Evolutionary conservation across 2,329 filamentous ascomycete species (phyloP).

Genomic region (Fusarium napiforme): DNA sequence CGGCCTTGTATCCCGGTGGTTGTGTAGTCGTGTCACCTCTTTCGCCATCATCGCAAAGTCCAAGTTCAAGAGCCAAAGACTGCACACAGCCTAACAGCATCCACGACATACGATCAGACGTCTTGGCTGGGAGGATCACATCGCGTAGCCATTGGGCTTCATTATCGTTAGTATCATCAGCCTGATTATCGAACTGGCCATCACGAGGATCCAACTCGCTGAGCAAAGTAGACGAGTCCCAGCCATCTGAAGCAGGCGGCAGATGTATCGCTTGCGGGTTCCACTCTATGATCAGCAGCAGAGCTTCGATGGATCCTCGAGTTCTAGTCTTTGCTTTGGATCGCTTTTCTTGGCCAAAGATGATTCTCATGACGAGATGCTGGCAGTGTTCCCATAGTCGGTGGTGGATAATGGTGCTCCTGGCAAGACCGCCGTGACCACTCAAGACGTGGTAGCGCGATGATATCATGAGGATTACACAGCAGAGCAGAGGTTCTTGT

Average conservation of each 20-base stretch:
- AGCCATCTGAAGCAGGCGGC: slow-evolving; percentile 63
- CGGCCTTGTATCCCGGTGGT: not conserved
- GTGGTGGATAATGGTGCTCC: slow-evolving; percentile 64
- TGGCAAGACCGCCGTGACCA: slow-evolving; percentile 56
- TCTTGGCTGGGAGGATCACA: slow-evolving; percentile 63
- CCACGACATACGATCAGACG: slow-evolving; percentile 68
- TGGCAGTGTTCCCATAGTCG: slow-evolving; percentile 66
- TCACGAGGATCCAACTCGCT: slow-evolving; percentile 52
- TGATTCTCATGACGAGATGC: slow-evolving; percentile 62
- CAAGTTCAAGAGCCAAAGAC: slow-evolving; percentile 29
- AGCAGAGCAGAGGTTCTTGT: slow-evolving; percentile 63
- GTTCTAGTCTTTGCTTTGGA: slow-evolving; percentile 61
- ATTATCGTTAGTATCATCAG: no score
- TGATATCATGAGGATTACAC: slow-evolving; percentile 65
- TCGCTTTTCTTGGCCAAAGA: slow-evolving; percentile 64
- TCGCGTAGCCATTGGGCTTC: slow-evolving; percentile 58
- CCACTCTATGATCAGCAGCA: slow-evolving; percentile 67
- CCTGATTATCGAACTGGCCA: slow-evolving; percentile 19
- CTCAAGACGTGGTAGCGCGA: slow-evolving; percentile 60
- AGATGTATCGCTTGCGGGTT: slow-evolving; percentile 65
- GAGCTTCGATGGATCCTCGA: slow-evolving; percentile 63
- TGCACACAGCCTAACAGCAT: slow-evolving; percentile 60
- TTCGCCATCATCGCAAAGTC: slow-evolving; percentile 15
- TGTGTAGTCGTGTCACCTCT: not conserved
- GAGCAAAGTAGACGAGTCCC: slow-evolving; percentile 64